These are phyloP conservation scores for Volvox africanus DNA, from an alignment of 139 green algal genomes.

Conservation along the genomic window DNA sequence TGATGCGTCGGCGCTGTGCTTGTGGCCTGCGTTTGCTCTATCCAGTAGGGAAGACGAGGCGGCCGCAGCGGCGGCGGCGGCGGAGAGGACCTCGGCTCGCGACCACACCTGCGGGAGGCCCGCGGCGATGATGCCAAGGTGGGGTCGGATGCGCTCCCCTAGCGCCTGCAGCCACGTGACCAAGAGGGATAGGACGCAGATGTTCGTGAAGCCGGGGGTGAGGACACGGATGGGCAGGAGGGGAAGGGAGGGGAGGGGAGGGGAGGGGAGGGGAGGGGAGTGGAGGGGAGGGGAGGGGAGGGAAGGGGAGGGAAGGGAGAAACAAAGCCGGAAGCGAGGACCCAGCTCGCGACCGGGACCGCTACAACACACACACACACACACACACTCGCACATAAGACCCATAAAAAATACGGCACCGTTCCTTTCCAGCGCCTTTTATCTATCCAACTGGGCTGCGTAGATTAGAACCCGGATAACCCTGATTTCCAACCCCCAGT, in stretches of 20 bases:
- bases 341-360: no score
- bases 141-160: slow-evolving; percentile 67
- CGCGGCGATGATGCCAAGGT: slow-evolving; percentile 72
- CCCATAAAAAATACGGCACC: no score
- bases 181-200: no score
- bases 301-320: neutral
- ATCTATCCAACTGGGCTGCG: no score
- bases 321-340: no score
- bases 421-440: no score
- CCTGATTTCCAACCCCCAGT: slow-evolving; percentile 55
- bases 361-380: no score
- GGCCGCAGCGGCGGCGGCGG: slow-evolving; percentile 7
- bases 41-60: slow-evolving; percentile 11
- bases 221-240: no score
- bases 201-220: no score
- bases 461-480: neutral
- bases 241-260: no score
- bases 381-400: no score
- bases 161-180: slow-evolving; percentile 38
- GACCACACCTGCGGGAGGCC: slow-evolving; percentile 71
- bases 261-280: no score
- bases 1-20: neutral
- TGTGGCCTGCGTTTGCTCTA: neutral
- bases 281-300: neutral
- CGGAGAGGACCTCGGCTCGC: slow-evolving; percentile 23